Base-by-base conservation (phyloP, 192 early-diverging fungal genomes). In the Gonapodya sp. region DNA sequence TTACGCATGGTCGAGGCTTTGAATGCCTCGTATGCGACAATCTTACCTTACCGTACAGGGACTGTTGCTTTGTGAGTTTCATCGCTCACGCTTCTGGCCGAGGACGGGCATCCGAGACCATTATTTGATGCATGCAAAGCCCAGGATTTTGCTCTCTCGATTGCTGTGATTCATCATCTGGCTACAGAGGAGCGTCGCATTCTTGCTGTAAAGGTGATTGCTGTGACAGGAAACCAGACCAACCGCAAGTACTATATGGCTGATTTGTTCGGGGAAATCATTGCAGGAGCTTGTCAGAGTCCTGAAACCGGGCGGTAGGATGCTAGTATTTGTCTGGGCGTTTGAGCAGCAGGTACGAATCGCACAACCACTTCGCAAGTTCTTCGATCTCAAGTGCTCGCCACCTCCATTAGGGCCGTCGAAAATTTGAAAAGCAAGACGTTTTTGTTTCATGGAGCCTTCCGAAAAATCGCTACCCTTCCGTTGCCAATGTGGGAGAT, bases 91-190 rank as follows among this genome's bases (percentile, higher is more conserved):
- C 79, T 34, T 36, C n/a, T n/a, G n/a, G n/a, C n/a, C n/a, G n/a
- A n/a, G n/a, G n/a, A n/a, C n/a, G n/a, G n/a, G 34, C 32, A 24
- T 31, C n/a, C 72, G 32, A n/a, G 37, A 35, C 35, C 34, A 35
- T n/a, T 80, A 78, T 79, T 30, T 73, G 0, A 36, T 0, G 46
- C 0, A 37, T 73, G 24, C 35, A 34, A 64, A 31, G 35, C 24
- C 34, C 79, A 94, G 93, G 95, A 99, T 86, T 99, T 97, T 90
- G 92, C 91, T 0, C 91, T 97, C 36, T 98, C 96, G 0, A 99
- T 99, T 81, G 96, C 96, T 18, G 96, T 97, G 1, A 95, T 98
- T 78, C 96, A 97, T 85, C 96, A 98, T 83, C 93, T 99, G 36
- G 92, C 95, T 1, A 89, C 93, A 0, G 86, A 88, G 0, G 93